Percentiles rank a stretch among this genome's conserved stretches.
These are phyloP conservation scores for Parastagonospora avenae DNA, from an alignment of 2,329 filamentous ascomycete species.

Conservation along the genomic window DNA sequence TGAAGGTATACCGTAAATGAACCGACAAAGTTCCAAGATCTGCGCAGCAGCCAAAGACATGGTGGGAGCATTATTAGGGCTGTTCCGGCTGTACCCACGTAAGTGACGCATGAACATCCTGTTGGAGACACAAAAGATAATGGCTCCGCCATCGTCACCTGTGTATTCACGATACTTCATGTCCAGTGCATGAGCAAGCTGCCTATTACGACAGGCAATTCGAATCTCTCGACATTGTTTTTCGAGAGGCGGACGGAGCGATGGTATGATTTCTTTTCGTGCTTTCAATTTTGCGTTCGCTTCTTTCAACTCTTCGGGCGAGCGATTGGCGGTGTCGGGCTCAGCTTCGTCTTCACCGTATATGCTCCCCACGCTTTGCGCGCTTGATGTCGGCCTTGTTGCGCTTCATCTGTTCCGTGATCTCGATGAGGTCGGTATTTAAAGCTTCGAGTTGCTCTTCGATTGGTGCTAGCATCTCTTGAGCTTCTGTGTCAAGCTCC, in stretches of 20 bases:
- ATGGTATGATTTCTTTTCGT: not conserved
- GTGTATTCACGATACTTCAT: not conserved
- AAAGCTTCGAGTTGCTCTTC: not conserved
- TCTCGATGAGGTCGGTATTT: not conserved
- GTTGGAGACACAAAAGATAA: not conserved
- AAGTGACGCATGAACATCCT: not conserved
- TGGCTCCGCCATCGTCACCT: not conserved
- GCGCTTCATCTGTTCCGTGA: not conserved
- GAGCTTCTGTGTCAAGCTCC: not conserved
- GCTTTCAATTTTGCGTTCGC: not conserved
- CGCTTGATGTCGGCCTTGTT: not conserved
- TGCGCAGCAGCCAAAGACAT: not conserved
- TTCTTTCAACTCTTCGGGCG: not conserved
- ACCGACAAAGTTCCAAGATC: not conserved
- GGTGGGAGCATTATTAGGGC: not conserved
- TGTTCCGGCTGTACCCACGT: not conserved
- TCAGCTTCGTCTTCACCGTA: not conserved
- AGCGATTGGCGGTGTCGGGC: not conserved
- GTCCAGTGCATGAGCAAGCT: not conserved
- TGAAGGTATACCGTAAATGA: not conserved
- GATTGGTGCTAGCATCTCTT: not conserved
- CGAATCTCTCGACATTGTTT: not conserved
- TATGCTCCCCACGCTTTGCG: not conserved
- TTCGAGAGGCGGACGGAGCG: not conserved
- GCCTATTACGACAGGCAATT: not conserved